A percentile compares a stretch with the other conserved stretches of the same genome.
Evolutionary conservation across 805 yeast genomes (phyloP).

Genomic region (Clavispora santaluciae): DNA sequence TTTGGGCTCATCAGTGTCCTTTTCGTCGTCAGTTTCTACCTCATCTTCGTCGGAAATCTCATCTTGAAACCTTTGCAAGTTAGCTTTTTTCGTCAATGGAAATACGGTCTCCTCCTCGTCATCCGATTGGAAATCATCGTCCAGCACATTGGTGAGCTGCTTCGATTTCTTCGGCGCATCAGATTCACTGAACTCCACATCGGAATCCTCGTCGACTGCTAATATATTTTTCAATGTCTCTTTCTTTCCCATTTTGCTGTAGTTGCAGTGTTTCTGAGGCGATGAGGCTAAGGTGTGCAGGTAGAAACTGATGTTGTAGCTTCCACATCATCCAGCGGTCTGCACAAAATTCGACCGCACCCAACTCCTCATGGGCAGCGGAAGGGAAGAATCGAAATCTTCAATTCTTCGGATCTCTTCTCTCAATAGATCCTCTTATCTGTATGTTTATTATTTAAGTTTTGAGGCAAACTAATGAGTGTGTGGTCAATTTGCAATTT

Average conservation of each 20-base stretch:
- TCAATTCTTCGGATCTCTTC: too few relatives aligned
- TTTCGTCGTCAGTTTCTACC: constrained; percentile 1
- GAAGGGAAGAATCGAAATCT: too few relatives aligned
- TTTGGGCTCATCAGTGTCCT: neutral
- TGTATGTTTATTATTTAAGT: too few relatives aligned
- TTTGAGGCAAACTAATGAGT: too few relatives aligned
- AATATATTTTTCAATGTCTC: neutral
- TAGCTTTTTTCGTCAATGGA: constrained; percentile 9
- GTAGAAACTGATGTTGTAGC: too few relatives aligned
- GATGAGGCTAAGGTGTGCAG: neutral
- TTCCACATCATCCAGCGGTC: too few relatives aligned
- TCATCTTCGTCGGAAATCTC: constrained; percentile 3
- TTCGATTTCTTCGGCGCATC: neutral
- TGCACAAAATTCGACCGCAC: too few relatives aligned
- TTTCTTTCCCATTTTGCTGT: neutral
- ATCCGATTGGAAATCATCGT: constrained; percentile 14
- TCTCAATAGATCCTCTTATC: too few relatives aligned
- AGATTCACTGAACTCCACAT: neutral
- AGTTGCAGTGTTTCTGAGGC: neutral
- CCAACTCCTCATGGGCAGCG: too few relatives aligned
- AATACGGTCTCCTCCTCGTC: constrained; percentile 12
- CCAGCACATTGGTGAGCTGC: neutral
- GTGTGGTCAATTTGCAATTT: too few relatives aligned
- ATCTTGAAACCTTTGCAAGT: constrained; percentile 1
- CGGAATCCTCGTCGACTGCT: neutral